Conservation (phyloP, 139 green algal genomes). For the Tetradesmus lagerheimii region DNA sequence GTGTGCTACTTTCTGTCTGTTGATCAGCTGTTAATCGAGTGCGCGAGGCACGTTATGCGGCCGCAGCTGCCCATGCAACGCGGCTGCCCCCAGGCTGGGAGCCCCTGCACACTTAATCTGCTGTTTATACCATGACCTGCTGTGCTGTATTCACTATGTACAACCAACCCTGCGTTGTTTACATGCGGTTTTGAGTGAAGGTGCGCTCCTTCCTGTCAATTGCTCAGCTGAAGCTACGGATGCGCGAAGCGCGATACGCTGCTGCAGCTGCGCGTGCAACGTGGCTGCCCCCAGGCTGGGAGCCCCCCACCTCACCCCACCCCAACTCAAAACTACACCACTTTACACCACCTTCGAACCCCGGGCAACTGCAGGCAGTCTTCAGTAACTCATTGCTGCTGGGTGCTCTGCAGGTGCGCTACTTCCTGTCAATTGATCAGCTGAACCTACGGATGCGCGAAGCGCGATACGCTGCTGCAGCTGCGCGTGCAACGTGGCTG, state of each 20-base stretch:
- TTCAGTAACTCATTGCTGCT: constrained; percentile 16
- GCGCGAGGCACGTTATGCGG: not conserved
- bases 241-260: not conserved
- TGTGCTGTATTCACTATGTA: too few species aligned
- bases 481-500: not conserved
- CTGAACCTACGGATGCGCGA: not conserved
- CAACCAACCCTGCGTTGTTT: too few species aligned
- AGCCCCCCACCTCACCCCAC: too few species aligned
- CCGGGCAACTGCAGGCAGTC: too few species aligned
- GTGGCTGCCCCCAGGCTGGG: not conserved
- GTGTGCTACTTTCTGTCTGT: not conserved
- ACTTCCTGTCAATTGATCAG: not conserved
- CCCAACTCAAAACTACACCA: too few species aligned
- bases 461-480: not conserved
- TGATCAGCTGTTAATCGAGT: not conserved
- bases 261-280: not conserved
- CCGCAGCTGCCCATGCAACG: too few species aligned
- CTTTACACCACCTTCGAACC: too few species aligned
- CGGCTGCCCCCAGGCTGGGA: too few species aligned
- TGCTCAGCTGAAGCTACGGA: not conserved
- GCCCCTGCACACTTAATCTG: too few species aligned
- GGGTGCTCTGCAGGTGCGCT: not conserved
- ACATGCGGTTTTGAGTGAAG: too few species aligned
- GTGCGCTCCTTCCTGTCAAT: not conserved
- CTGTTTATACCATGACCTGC: too few species aligned